Evolutionary conservation across 2,329 filamentous ascomycete genomes (phyloP).

Genomic region (Rugonectria rugulosa): DNA sequence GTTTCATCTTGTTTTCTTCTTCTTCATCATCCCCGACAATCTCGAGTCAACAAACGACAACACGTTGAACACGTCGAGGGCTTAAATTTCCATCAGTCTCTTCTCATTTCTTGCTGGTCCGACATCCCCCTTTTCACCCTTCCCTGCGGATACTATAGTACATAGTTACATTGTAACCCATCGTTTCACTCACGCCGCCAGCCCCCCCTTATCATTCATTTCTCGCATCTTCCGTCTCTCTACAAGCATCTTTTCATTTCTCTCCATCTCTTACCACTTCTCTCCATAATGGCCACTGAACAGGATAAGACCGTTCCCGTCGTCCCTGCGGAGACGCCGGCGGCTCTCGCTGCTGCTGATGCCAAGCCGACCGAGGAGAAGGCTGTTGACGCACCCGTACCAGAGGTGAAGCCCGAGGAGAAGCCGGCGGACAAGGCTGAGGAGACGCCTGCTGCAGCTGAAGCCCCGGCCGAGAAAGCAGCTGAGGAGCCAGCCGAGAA

Average conservation of each 20-base stretch:
- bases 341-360: conserved; percentile 19
- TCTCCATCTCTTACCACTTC: not conserved
- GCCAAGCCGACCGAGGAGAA: conserved; percentile 18
- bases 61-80: no score
- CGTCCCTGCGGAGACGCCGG: conserved; percentile 15
- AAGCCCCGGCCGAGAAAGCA: not conserved
- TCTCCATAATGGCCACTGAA: conserved; percentile 41
- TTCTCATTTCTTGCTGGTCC: no score
- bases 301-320: conserved; percentile 33
- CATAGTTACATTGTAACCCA: no score
- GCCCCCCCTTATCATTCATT: not conserved
- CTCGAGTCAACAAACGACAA: no score
- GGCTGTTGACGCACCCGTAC: no score
- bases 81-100: no score
- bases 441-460: not conserved
- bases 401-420: no score
- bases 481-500: conserved; percentile 9
- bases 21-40: no score
- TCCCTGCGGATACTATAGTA: no score
- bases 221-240: not conserved
- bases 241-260: not conserved
- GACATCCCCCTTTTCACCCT: no score
- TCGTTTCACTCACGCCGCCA: not conserved
- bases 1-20: no score
- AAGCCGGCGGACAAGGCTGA: conserved; percentile 5